Percentiles rank a stretch among this genome's conserved stretches.
phyloP scores from a whole-genome alignment of 192 early-diverging fungal species.

The Glomus cerebriforme region DNA sequence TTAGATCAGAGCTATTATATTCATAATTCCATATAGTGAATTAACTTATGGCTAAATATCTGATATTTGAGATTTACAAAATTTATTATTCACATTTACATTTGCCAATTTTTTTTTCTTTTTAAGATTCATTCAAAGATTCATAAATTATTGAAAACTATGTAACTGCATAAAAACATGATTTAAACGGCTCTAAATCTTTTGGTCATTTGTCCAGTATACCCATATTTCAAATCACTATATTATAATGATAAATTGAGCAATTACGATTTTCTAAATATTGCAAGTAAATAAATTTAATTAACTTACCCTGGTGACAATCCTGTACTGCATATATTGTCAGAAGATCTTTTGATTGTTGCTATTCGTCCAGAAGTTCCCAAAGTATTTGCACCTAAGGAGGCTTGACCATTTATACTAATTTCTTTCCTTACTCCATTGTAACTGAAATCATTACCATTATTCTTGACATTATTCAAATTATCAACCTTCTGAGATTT shows the following conservation, averaged over 20 bases:
- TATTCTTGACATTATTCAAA: not conserved
- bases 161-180: no score
- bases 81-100: no score
- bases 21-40: no score
- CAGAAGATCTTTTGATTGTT: not conserved
- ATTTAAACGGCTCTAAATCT: not conserved
- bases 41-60: no score
- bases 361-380: not conserved
- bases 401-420: not conserved
- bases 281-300: not conserved
- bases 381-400: not conserved
- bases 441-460: not conserved
- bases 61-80: no score
- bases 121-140: no score
- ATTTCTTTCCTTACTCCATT: not conserved
- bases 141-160: no score
- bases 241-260: no score
- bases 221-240: not conserved
- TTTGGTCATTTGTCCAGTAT: not conserved
- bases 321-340: not conserved
- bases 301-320: not conserved
- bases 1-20: no score
- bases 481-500: not conserved
- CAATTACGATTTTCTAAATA: no score
- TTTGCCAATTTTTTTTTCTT: no score